Base-by-base conservation (phyloP, 1,284 basidiomycete species). In the Cystobasidium pallidum region DNA sequence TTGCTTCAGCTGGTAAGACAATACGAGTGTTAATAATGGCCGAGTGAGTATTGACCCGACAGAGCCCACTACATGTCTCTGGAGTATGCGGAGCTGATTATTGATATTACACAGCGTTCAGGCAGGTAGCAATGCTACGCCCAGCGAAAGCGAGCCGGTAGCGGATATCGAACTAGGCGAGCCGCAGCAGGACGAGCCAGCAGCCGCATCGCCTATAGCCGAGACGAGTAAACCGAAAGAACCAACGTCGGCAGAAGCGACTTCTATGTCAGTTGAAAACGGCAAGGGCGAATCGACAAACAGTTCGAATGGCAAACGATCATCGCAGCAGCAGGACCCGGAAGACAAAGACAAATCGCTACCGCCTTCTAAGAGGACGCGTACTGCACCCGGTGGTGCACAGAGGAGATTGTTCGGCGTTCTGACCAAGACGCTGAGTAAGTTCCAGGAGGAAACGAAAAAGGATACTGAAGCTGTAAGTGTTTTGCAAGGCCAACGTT, bases 341-440 rank as follows among this genome's bases (percentile, higher is more conserved):
- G 28, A 17, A 54, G 49, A 41, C 13, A 65, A 64, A 21, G 76
- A 77, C 54, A 62, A 49, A n/a, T 34, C 24, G 3, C 41, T 72
- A 26, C 63, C 62, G n/a, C 62, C 62, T 6, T 66, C 71, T 30
- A 73, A 75, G 41, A 61, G 77, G 13, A 75, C 68, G 19, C 63
- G 68, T 32, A 64, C 61, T 32, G 47, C 55, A 21, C 57, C 45
- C 21, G 43, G 59, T 32, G 68, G 59, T 41, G 68, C 68, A 55
- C 68, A 77, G 6, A 64, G 72, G 51, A 43, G 77, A 19, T 74
- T 78, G 74, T 78, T 78, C 66, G 77, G 77, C 15, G 51, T 78
- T 15, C 66, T 78, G 66, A 74, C 74, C 41, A 72, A 70, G 15
- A 78, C 76, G 11, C 59, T 78, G 28, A 72, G 75, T 55, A 76